Evolutionary conservation across 805 yeast genomes (phyloP), one percentile per base, ranked within the genome.

Genomic region (Metschnikowia colocasiae): DNA sequence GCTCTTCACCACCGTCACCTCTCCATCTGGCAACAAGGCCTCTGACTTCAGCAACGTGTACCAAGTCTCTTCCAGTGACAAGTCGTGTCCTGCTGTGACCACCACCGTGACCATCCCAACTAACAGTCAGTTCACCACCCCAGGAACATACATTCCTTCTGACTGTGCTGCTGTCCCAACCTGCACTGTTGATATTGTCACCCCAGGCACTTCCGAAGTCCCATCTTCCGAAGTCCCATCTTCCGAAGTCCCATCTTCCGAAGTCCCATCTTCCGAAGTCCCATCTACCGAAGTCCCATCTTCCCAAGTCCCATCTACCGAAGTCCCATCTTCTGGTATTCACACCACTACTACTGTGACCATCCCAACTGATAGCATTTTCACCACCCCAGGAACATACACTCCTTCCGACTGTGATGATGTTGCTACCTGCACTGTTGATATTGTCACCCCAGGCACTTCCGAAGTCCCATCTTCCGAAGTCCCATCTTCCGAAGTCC

Each of bases 71-170:
- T 22, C 22, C 8, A 32, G 23, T 16, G 36, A 40, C 29, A 10
- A 5, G 16, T n/a, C 35, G 15, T 40, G 43, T 40, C 43, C 43
- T 22, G 43, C 43, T 7, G 36, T 40, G 43, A 29, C 43, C 20
- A 30, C n/a, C n/a, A n/a, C n/a, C n/a, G n/a, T n/a, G n/a, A n/a
- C n/a, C n/a, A n/a, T n/a, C n/a, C n/a, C n/a, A n/a, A n/a, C n/a
- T n/a, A n/a, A n/a, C n/a, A n/a, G n/a, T 34, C n/a, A 39, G 34
- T 19, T n/a, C 20, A 18, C 34, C n/a, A 29, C 34, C 25, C 33
- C 42, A 18, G 42, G 42, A 7, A 39, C 42, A 29, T 39, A 18
- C 33, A 39, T 34, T 39, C 42, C 42, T 7, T 39, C 42, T 12
- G 42, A 22, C 34, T 39, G 42, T 19, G 26, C 12, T 29, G 25